Base-by-base conservation (phyloP, 139 green algal species). In the Closterium sp. region DNA sequence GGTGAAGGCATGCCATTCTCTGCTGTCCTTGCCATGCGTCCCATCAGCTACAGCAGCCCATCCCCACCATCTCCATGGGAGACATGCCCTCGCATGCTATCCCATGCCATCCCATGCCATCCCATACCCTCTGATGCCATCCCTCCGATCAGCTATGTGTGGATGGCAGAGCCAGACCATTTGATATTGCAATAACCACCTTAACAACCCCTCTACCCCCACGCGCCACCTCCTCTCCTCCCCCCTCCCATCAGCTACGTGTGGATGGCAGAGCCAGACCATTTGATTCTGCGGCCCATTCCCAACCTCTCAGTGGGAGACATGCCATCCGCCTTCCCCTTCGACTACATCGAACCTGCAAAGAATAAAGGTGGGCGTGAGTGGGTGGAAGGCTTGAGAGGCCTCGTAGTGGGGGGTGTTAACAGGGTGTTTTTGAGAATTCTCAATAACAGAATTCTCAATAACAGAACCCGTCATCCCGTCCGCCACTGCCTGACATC, bases 81-180 rank as follows among this genome's bases (percentile, higher is more conserved):
- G 38, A 1, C 36, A 55, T 55, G 36, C 36, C 36, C 4, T 55
- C 36, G 36, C 36, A 55, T 55, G 36, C 6, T 6, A 55, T 55
- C 4, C 36, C 36, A 55, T 55, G 4, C 4, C 36, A 55, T 55
- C 4, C 6, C 36, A 55, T 55, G 55, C 55, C 55, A 28, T 76
- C 55, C 23, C 55, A 66, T 76, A 76, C 55, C 55, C 23, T 76
- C 16, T 6, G 25, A 66, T 66, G 21, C 25, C 55, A 28, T 19
- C 55, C n/a, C n/a, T n/a, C n/a, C n/a, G n/a, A n/a, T n/a, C n/a
- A 93, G 87, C 23, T 92, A 93, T 92, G 95, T 99, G 25, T 95
- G 99, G 30, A 99, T 99, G 98, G 95, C 95, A 8, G 98, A 99
- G 93, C 98, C 98, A 3, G 98, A 99, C 95, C 98, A 99, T 94